These are phyloP conservation scores for Euphorbia peplus DNA, from an alignment of 345 rosid genomes.

Conservation along the genomic window DNA sequence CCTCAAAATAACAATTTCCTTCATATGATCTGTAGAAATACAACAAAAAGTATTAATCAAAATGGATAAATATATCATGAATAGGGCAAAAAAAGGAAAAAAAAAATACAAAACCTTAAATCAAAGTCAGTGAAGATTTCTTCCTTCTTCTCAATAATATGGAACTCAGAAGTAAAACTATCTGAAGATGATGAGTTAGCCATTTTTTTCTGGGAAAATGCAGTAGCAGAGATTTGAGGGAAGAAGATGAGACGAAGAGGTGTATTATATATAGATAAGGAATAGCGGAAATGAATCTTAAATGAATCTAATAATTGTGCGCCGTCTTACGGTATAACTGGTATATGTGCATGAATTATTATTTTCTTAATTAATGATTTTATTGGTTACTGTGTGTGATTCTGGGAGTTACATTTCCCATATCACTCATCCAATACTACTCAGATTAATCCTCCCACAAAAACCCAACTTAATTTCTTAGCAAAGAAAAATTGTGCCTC, in stretches of 20 bases:
- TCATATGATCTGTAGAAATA: not conserved
- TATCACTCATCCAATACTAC: not conserved
- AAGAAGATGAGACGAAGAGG: no score
- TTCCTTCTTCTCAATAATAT: conserved; percentile 25
- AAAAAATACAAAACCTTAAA: not conserved
- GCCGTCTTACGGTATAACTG: conserved; percentile 30
- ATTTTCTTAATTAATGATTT: conserved; percentile 5
- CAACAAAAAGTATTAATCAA: not conserved
- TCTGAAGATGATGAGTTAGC: not conserved
- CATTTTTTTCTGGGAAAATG: not conserved
- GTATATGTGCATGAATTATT: conserved; percentile 24
- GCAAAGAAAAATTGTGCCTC: no score
- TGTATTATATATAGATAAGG: no score
- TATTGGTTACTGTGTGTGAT: conserved; percentile 16
- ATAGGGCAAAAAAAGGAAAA: not conserved
- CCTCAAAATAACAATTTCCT: conserved; percentile 10
- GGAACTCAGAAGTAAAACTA: not conserved
- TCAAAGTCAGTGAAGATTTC: not conserved
- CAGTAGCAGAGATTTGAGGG: not conserved
- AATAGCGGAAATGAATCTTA: not conserved
- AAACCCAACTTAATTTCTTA: no score
- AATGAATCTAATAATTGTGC: conserved; percentile 19
- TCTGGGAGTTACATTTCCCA: conserved; percentile 29
- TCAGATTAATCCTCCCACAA: no score
- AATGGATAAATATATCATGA: not conserved